phyloP scores from a whole-genome alignment of 441 rosid genomes.

The Iberis amara region DNA sequence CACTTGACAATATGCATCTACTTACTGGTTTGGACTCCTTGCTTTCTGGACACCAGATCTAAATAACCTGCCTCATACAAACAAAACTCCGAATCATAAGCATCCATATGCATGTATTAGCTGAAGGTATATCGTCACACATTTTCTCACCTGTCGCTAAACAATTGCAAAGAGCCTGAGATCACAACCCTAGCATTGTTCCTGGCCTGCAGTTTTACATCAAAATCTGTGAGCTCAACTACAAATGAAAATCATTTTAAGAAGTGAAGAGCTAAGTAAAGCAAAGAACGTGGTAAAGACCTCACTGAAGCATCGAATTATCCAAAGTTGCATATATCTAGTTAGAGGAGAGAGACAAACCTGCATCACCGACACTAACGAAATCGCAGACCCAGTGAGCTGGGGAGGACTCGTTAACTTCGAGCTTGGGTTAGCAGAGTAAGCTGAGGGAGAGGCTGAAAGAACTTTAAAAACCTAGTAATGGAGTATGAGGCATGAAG shows the following conservation, averaged over 20 bases:
- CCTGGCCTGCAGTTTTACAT: constrained; percentile 59
- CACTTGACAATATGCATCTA: constrained; percentile 18
- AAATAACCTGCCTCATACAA: constrained; percentile 47
- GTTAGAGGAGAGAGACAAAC: constrained; percentile 29
- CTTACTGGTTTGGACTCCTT: constrained; percentile 47
- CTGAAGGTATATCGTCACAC: constrained; percentile 14
- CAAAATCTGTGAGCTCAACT: constrained; percentile 12
- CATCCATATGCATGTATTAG: constrained; percentile 16
- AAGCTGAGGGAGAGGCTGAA: constrained; percentile 78
- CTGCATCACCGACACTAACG: constrained; percentile 77
- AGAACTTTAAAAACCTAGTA: constrained; percentile 66
- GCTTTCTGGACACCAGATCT: constrained; percentile 69
- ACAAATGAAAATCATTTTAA: neutral
- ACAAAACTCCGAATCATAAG: constrained; percentile 23
- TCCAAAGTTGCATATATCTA: constrained; percentile 11
- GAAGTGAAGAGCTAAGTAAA: constrained; percentile 4
- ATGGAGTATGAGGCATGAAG: constrained; percentile 13
- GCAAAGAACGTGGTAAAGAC: constrained; percentile 3
- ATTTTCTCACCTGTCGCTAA: constrained; percentile 53
- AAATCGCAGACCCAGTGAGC: constrained; percentile 61
- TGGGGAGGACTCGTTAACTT: constrained; percentile 62
- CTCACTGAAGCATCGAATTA: neutral
- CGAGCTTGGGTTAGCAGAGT: constrained; percentile 71
- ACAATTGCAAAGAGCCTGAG: constrained; percentile 65
- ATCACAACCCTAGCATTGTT: constrained; percentile 82